Evolutionary conservation across 139 green algal species (phyloP), one percentile per base, ranked within the genome.

Genomic region (Chlorella ohadii): DNA sequence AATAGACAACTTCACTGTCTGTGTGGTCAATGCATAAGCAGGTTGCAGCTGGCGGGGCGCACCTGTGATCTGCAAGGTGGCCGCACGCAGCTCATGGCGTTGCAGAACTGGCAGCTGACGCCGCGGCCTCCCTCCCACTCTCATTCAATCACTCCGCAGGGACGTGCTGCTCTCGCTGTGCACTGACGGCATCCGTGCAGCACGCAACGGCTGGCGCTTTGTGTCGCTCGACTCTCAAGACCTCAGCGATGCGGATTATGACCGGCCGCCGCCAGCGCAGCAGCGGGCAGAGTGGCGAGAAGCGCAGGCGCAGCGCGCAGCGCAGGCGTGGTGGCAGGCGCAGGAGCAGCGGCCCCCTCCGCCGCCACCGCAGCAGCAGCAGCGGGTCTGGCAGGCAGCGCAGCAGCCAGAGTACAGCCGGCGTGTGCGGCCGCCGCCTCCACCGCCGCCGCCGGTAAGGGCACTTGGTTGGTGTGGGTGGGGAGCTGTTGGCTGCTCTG

Each of bases 81-180:
- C n/a, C n/a, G n/a, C n/a, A n/a, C n/a, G n/a, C n/a, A n/a, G n/a
- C n/a, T n/a, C n/a, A n/a, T n/a, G n/a, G n/a, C n/a, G n/a, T n/a
- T n/a, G n/a, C n/a, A n/a, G n/a, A n/a, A n/a, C n/a, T n/a, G n/a
- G n/a, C n/a, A n/a, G n/a, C n/a, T n/a, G n/a, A n/a, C n/a, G n/a
- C n/a, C n/a, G n/a, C n/a, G n/a, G n/a, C n/a, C n/a, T n/a, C n/a
- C 81, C 81, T 15, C 39, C 34, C 4, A 47, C 22, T 55, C 57
- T 86, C 72, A 1, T 41, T 86, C 9, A 79, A 51, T 73, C 13
- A 72, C 79, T 7, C 25, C 61, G 34, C 56, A 51, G 79, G 16
- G 71, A 79, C 6, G 70, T 85, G 28, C 38, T 79, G 33, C 66
- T 67, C 5, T 38, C 27, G 33, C 22, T 72, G 51, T 28, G 22